Evolutionary conservation across 805 yeast genomes (phyloP), one percentile per base, ranked within the genome.

Genomic region (Starmerella powellii): DNA sequence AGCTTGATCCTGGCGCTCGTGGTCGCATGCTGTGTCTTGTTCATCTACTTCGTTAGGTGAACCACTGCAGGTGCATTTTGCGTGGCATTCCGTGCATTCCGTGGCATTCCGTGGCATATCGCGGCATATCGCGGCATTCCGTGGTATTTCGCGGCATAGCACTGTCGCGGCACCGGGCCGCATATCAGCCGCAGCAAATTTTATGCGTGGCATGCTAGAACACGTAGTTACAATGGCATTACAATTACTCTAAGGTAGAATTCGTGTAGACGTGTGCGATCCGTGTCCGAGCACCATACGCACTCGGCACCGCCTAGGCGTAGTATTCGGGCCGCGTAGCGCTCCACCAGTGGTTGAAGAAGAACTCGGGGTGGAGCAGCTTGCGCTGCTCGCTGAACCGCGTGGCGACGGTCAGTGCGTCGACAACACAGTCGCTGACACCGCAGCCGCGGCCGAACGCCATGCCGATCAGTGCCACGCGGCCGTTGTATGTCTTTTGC

Each of bases 341-440:
- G 10, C 39, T 31, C 53, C 49, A 47, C 50, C 50, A 49, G 45
- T 58, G 56, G 40, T 50, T 51, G 46, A 53, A 49, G 45, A 52
- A 61, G 42, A 45, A 58, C 42, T 49, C 54, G 12, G 60, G 59
- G 42, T 51, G 55, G 23, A 56, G 53, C 44, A 55, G 51, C 49
- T 50, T 48, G 18, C 62, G 49, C 45, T 58, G 58, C 17, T 43
- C 49, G 34, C 49, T 37, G 51, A 62, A 57, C 30, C 61, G 47
- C n/a, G 58, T 50, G 4, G 87, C 91, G 43, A 68, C 73, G 37
- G 68, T 70, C 41, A 80, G 67, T 3, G 80, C 72, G 54, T 77
- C 75, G 26, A 73, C 59, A 1, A 84, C 78, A 49, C 87, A 80
- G 61, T 87, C 95, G 1, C 95, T 94, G 2, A 87, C 87, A 1